These are phyloP conservation scores for Leishmania aethiopica DNA, from an alignment of 208 protist genomes.

Conservation along the genomic window DNA sequence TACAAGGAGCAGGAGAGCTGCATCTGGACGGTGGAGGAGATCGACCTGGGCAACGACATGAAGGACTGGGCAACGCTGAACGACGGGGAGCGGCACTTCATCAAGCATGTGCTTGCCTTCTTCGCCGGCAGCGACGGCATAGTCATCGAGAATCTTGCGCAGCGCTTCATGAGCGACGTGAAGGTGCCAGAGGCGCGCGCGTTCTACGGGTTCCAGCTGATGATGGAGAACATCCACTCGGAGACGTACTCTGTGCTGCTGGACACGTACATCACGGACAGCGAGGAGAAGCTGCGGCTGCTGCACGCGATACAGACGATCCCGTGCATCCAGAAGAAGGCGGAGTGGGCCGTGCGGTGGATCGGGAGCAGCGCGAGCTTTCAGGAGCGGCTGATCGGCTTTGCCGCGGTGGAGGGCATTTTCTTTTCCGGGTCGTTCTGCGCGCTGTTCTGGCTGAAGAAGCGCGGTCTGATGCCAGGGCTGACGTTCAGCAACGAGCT, in stretches of 20 bases:
- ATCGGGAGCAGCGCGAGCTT: conserved; percentile 86
- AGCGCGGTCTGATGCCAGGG: conserved; percentile 99
- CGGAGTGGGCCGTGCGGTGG: conserved; percentile 97
- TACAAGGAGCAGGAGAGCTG: conserved; percentile 99
- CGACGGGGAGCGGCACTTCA: conserved; percentile 97
- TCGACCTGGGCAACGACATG: conserved; percentile 96
- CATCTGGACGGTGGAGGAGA: conserved; percentile 99
- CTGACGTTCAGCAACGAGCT: conserved; percentile 99
- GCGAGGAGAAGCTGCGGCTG: conserved; percentile 91
- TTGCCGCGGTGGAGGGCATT: conserved; percentile 99
- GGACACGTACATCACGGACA: conserved; percentile 98
- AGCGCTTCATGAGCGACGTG: conserved; percentile 97
- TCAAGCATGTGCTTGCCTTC: conserved; percentile 99
- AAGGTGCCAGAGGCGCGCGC: conserved; percentile 98
- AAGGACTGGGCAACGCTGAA: conserved; percentile 97
- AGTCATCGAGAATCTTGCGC: conserved; percentile 98
- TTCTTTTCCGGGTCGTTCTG: conserved; percentile 99
- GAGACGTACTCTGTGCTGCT: conserved; percentile 94
- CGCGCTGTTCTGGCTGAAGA: conserved; percentile 99
- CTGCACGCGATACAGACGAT: conserved; percentile 98
- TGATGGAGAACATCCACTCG: conserved; percentile 99
- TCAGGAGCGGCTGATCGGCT: conserved; percentile 97
- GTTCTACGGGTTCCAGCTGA: conserved; percentile 99
- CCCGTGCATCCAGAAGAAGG: conserved; percentile 98
- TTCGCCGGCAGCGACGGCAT: conserved; percentile 99